Percentiles rank a stretch among this genome's conserved stretches.
Evolutionary conservation across 2,329 filamentous ascomycete genomes (phyloP).

Genomic region (Aspergillus amoenus): DNA sequence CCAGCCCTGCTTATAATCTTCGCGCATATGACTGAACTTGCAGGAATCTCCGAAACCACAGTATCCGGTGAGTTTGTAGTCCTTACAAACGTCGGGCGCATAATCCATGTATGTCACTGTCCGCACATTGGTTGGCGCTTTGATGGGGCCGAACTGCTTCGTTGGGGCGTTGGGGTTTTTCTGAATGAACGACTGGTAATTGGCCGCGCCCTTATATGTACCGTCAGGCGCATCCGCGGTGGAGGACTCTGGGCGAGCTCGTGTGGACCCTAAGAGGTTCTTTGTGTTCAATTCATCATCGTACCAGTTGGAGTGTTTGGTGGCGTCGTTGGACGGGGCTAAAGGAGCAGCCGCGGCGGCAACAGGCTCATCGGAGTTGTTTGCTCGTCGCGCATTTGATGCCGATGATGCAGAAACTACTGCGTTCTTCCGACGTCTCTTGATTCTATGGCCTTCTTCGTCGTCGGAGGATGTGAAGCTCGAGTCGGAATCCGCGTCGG

Average conservation of each 20-base stretch:
- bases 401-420: conserved; percentile 62
- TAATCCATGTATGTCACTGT: conserved; percentile 90
- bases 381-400: conserved; percentile 34
- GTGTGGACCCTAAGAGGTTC: conserved; percentile 40
- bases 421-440: conserved; percentile 69
- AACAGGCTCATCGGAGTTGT: conserved; percentile 54
- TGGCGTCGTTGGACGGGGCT: conserved; percentile 79
- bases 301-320: conserved; percentile 85
- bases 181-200: conserved; percentile 71
- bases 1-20: conserved; percentile 83
- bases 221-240: conserved; percentile 52
- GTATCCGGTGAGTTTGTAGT: conserved; percentile 78
- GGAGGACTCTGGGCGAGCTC: conserved; percentile 18
- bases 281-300: conserved; percentile 63
- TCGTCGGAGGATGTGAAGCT: conserved; percentile 74
- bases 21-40: conserved; percentile 64
- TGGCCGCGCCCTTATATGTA: conserved; percentile 74
- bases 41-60: conserved; percentile 75
- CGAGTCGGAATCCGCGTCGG: conserved; percentile 58
- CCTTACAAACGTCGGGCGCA: conserved; percentile 91
- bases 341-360: conserved; percentile 61
- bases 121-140: conserved; percentile 81
- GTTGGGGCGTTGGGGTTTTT: conserved; percentile 74
- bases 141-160: conserved; percentile 77
- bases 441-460: conserved; percentile 72